Evolutionary conservation across 106 monocot genomes (phyloP).

Genomic region (Platanthera guangdongensis): DNA sequence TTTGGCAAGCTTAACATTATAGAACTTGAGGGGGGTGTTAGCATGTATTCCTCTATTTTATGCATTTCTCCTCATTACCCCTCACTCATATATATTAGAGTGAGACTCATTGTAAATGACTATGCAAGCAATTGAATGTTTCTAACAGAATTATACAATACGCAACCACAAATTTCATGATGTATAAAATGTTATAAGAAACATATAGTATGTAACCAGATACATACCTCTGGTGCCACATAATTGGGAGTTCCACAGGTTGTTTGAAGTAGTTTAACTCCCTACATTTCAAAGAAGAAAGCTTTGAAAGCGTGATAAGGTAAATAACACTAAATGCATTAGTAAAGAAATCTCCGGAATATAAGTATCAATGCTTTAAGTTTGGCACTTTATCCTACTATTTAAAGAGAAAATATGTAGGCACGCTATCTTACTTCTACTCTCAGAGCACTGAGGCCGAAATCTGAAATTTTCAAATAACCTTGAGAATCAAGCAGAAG

Average conservation of each 20-base stretch:
- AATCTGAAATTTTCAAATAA: conserved; percentile 93
- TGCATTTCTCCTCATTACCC: not conserved
- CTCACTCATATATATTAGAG: no score
- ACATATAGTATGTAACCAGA: not conserved
- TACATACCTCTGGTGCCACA: conserved; percentile 89
- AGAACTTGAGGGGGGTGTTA: not conserved
- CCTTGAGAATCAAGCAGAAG: conserved; percentile 92
- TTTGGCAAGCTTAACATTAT: no score
- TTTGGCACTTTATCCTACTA: not conserved
- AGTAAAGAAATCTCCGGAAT: not conserved
- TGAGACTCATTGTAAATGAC: no score
- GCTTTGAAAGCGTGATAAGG: not conserved
- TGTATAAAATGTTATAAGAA: conserved; percentile 4
- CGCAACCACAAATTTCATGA: not conserved
- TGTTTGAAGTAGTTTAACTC: conserved; percentile 63
- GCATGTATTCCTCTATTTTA: not conserved
- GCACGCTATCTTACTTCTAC: conserved; percentile 35
- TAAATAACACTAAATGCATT: not conserved
- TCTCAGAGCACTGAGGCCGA: conserved; percentile 87
- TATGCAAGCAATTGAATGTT: no score
- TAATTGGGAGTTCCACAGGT: conserved; percentile 99
- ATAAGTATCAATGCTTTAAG: not conserved
- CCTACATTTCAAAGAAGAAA: conserved; percentile 27
- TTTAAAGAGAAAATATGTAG: not conserved
- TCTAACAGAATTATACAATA: not conserved